Conservation (phyloP, 177 flowering plant species). For the Vitis hybrid region DNA sequence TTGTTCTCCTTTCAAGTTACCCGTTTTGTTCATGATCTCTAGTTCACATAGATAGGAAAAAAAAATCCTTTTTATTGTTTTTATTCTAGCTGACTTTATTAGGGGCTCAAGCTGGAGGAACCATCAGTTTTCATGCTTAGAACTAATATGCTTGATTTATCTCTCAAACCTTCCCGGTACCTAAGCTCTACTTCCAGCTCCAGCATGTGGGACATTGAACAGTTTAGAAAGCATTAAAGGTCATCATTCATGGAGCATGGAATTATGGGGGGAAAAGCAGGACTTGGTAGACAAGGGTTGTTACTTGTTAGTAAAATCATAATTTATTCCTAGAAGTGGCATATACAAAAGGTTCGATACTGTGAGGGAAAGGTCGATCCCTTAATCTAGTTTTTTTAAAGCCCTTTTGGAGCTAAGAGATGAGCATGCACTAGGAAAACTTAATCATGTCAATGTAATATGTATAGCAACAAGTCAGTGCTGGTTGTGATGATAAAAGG, state of each 20-base stretch:
- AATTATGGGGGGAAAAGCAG: slow-evolving; percentile 9
- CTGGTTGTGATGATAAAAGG: slow-evolving; percentile 5
- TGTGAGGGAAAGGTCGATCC: no score
- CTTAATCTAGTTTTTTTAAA: no score
- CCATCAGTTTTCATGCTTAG: no score
- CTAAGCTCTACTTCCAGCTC: background rate
- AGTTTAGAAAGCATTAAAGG: slow-evolving; percentile 13
- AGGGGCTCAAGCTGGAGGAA: no score
- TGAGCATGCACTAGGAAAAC: background rate
- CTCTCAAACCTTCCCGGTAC: no score
- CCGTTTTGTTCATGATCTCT: no score
- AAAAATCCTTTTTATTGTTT: no score
- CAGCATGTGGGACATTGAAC: slow-evolving; percentile 10
- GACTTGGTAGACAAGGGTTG: slow-evolving; percentile 20
- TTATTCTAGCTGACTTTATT: no score
- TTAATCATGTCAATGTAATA: background rate
- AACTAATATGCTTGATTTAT: no score
- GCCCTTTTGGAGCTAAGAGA: background rate
- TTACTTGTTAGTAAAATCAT: slow-evolving; percentile 12
- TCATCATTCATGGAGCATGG: slow-evolving; percentile 19
- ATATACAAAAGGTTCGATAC: no score
- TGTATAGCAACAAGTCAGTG: background rate
- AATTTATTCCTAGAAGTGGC: background rate
- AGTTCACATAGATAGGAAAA: no score
- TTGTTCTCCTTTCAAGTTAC: no score